A percentile compares a stretch with the other conserved stretches of the same genome.
These are phyloP conservation scores for Plasmodium cynomolgi DNA, from an alignment of 169 alveolate species.

Conservation along the genomic window DNA sequence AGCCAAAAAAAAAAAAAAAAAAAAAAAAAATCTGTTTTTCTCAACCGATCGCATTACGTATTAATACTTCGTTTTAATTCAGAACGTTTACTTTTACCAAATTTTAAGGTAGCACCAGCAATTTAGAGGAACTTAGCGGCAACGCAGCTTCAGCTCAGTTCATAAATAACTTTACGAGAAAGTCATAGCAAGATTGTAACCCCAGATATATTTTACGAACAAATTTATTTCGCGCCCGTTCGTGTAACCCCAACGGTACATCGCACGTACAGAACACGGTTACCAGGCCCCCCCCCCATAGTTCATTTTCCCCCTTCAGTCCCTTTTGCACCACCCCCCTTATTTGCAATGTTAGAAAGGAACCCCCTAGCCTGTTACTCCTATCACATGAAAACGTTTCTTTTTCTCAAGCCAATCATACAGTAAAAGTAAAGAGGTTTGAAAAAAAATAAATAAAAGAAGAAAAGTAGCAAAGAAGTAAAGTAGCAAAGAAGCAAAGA, in stretches of 20 bases:
- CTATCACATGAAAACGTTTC: not conserved
- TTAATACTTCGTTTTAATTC: too few relatives aligned
- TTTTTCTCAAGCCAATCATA: constrained; percentile 1
- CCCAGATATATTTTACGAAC: not conserved
- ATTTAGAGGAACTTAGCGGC: not conserved
- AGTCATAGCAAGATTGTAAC: not conserved
- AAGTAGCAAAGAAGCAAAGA: not conserved
- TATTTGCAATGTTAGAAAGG: constrained; percentile 5
- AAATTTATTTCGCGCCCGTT: not conserved
- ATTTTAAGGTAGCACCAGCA: not conserved
- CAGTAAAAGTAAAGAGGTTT: not conserved
- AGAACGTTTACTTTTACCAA: not conserved
- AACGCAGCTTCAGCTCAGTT: not conserved
- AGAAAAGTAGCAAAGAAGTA: not conserved
- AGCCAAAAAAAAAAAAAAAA: not conserved
- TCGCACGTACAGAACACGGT: not conserved
- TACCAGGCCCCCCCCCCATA: not conserved
- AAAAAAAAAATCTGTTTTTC: not conserved
- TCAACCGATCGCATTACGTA: not conserved
- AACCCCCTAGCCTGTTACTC: not conserved
- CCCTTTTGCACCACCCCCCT: not conserved
- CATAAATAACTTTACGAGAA: not conserved
- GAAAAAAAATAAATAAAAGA: not conserved
- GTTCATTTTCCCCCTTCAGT: not conserved
- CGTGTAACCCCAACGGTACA: not conserved